phyloP scores from a whole-genome alignment of 2,329 filamentous ascomycete genomes.

The Clonostachys byssicola region DNA sequence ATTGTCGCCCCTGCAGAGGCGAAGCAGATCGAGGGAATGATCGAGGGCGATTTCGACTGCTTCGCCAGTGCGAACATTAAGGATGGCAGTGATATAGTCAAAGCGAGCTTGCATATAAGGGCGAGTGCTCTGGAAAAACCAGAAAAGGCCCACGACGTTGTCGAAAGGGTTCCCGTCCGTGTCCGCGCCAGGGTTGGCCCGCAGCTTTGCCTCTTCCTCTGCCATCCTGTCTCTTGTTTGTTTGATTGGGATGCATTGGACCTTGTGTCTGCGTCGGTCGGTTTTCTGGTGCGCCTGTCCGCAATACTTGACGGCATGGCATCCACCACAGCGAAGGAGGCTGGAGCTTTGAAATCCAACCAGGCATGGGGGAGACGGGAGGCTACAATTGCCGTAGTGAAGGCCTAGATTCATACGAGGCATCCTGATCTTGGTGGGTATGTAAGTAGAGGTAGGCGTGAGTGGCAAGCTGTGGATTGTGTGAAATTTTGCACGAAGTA shows the following conservation, averaged over 20 bases:
- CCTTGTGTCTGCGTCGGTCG: constrained; percentile 30
- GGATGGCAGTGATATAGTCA: constrained; percentile 16
- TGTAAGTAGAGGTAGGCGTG: too few species aligned
- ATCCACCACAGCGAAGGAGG: constrained; percentile 29
- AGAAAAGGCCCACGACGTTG: constrained; percentile 32
- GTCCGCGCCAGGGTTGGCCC: constrained; percentile 17
- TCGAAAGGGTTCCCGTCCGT: constrained; percentile 28
- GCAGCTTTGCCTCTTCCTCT: constrained; percentile 29
- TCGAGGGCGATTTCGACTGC: constrained; percentile 26
- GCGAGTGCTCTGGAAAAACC: constrained; percentile 31
- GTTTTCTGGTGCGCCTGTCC: constrained; percentile 32
- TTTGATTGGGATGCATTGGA: constrained; percentile 28
- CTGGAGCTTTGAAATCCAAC: background rate
- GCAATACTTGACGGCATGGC: constrained; percentile 40
- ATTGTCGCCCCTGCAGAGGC: constrained; percentile 37
- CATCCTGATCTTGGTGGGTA: too few species aligned
- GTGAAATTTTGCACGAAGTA: too few species aligned
- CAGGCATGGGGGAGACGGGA: too few species aligned
- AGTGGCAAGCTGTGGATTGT: too few species aligned
- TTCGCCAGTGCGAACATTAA: constrained; percentile 19
- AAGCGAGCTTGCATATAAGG: constrained; percentile 34
- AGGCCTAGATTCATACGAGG: too few species aligned
- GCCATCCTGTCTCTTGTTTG: constrained; percentile 17
- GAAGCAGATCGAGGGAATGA: constrained; percentile 36
- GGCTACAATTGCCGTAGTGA: too few species aligned